Base-by-base conservation (phyloP, 192 early-diverging fungal genomes). In the Phlyctochytrium bullatum region DNA sequence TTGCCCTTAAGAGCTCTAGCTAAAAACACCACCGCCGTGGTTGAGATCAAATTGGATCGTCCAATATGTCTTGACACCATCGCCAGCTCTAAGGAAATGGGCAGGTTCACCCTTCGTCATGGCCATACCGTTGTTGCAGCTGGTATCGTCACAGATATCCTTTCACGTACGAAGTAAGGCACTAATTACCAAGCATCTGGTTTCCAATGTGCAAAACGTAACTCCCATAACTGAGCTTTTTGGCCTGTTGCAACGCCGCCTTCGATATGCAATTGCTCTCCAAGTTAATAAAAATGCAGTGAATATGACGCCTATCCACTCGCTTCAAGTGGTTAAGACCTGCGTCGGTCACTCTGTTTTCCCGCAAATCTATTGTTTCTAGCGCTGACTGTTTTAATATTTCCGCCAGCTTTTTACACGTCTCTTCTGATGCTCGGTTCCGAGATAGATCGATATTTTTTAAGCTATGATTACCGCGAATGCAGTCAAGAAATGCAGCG, bases 121-220 rank as follows among this genome's bases (percentile, higher is more conserved):
- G 91, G 85, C 23, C 89, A 90, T 30, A 88, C 92, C 65, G 95
- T 93, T 0, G 86, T 97, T 35, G 95, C 93, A 35, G 95, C 93
- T 17, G 96, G 96, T 3, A 65, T 80, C 68, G 78, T 73, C 35
- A 65, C 64, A 16, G 70, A 65, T 30, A 72, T 72, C 52, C 63
- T 72, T 17, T 50, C 65, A 23, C 62, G 70, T 23, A 59, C 61
- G 2, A 72, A 72, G 36, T 72, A 47, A 20, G 10, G 6, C 10
- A 6, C 40, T 47, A 47, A 47, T 47, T 47, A 14, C 20, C 10
- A 47, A n/a, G n/a, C n/a, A n/a, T n/a, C 20, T 47, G 40, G 10
- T 47, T 47, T 47, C 10, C 40, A 6, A 47, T 20, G 40, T 47
- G 20, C 6, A 47, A 20, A 20, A 47, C 40, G 40, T 14, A 14